A percentile compares a stretch with the other conserved stretches of the same genome.
Conservation (phyloP, 2,329 filamentous ascomycete species). For the Alternaria metachromatica region DNA sequence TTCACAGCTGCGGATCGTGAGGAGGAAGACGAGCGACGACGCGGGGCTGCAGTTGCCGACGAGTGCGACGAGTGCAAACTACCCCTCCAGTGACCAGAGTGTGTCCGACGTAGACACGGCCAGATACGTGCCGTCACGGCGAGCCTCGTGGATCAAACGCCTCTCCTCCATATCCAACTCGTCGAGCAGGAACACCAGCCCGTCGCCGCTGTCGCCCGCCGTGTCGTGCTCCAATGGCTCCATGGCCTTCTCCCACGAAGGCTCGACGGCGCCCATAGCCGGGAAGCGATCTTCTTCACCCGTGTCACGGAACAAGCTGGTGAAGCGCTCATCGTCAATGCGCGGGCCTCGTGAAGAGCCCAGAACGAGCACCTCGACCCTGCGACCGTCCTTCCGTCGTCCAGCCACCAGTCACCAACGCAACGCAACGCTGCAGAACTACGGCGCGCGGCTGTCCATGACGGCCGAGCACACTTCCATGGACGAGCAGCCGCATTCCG, state of each 20-base stretch:
- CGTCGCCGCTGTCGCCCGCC: conserved; percentile 70
- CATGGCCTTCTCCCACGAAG: conserved; percentile 53
- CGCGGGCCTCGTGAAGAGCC: conserved; percentile 55
- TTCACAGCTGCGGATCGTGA: conserved; percentile 37
- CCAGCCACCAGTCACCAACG: conserved; percentile 82
- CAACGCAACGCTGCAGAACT: conserved; percentile 71
- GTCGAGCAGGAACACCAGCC: conserved; percentile 68
- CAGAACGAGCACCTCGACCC: conserved; percentile 62
- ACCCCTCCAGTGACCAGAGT: conserved; percentile 29
- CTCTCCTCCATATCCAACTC: conserved; percentile 71
- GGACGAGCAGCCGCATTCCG: conserved; percentile 25
- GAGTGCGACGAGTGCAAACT: conserved; percentile 21
- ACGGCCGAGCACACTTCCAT: conserved; percentile 30
- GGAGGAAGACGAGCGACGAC: conserved; percentile 44
- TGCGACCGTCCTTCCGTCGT: conserved; percentile 70
- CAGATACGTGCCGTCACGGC: conserved; percentile 41
- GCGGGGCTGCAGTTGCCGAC: conserved; percentile 26
- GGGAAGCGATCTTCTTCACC: conserved; percentile 48
- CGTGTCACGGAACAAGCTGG: conserved; percentile 74
- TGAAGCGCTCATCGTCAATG: conserved; percentile 72
- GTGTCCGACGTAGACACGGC: conserved; percentile 34
- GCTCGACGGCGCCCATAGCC: conserved; percentile 70
- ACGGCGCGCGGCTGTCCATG: conserved; percentile 43
- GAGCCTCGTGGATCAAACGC: conserved; percentile 73
- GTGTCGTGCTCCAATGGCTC: conserved; percentile 68